These are phyloP conservation scores for Leccinum longicurvipes DNA, from an alignment of 768 basidiomycete genomes.

Conservation along the genomic window DNA sequence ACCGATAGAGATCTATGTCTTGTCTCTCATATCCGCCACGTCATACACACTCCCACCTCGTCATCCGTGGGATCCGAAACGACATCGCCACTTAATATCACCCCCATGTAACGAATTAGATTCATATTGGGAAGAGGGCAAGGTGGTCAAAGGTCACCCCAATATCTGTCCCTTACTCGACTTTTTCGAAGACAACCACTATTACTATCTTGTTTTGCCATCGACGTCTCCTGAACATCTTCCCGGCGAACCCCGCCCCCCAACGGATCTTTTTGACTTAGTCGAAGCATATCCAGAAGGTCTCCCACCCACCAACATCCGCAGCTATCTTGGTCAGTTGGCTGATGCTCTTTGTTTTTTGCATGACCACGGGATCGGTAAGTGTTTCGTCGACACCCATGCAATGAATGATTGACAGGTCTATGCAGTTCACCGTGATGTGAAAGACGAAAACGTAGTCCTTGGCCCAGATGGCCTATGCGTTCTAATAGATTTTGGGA, in stretches of 20 bases:
- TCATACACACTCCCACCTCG: conserved; percentile 74
- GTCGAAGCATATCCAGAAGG: conserved; percentile 89
- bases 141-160: conserved; percentile 82
- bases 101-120: conserved; percentile 12
- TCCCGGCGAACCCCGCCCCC: conserved; percentile 51
- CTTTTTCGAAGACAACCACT: conserved; percentile 95
- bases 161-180: conserved; percentile 93
- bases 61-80: conserved; percentile 82
- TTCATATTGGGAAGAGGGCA: conserved; percentile 65
- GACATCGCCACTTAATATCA: conserved; percentile 30
- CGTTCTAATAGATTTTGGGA: conserved; percentile 96
- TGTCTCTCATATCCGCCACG: conserved; percentile 84
- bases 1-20: conserved; percentile 95
- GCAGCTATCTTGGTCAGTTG: conserved; percentile 90
- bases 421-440: conserved; percentile 82
- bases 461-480: conserved; percentile 77
- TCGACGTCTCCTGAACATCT: conserved; percentile 60
- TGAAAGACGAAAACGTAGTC: conserved; percentile 97
- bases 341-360: conserved; percentile 88
- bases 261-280: conserved; percentile 90
- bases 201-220: conserved; percentile 92
- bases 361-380: conserved; percentile 89
- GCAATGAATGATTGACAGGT: conserved; percentile 10
- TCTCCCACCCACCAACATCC: conserved; percentile 66
- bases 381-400: conserved; percentile 20